Conservation (phyloP, 139 green algal genomes). For the Auxenochlorella pyrenoidosa region DNA sequence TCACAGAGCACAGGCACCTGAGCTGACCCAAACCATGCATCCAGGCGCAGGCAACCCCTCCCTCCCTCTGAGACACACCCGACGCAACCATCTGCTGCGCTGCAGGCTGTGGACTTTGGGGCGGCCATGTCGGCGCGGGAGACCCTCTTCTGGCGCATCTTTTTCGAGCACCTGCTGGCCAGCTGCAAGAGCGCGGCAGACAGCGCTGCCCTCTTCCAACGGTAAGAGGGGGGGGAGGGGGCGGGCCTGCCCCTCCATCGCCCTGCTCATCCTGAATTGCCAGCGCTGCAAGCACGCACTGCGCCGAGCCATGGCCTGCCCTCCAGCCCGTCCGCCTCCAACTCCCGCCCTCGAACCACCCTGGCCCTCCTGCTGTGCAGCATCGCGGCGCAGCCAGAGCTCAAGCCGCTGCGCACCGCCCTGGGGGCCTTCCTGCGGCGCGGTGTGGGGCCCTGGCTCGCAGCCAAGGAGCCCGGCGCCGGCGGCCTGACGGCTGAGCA, state of each 20-base stretch:
- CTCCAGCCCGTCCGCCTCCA: not conserved
- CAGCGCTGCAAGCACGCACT: too few relatives aligned
- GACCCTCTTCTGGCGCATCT: conserved; percentile 68
- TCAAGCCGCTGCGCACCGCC: conserved; percentile 11
- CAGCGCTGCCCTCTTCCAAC: conserved; percentile 47
- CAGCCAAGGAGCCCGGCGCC: conserved; percentile 19
- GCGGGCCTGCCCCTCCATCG: too few relatives aligned
- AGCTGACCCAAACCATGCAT: not conserved
- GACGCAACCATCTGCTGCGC: not conserved
- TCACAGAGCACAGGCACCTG: too few relatives aligned
- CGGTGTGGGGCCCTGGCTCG: conserved; percentile 68
- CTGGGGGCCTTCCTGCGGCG: conserved; percentile 57
- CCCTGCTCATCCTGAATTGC: too few relatives aligned
- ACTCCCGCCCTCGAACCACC: too few relatives aligned
- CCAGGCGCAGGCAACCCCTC: too few relatives aligned
- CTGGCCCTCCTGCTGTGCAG: not conserved
- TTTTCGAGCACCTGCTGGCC: conserved; percentile 66
- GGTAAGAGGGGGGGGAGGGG: not conserved
- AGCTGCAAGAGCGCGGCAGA: conserved; percentile 21
- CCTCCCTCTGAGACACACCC: too few relatives aligned
- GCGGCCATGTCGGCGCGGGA: conserved; percentile 35
- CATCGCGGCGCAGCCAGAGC: not conserved
- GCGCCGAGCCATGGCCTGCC: not conserved
- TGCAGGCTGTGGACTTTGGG: conserved; percentile 63
- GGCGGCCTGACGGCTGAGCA: not conserved